Evolutionary conservation across 2,329 filamentous ascomycete species (phyloP), one percentile per base, ranked within the genome.

Genomic region (Exophiala oligosperma): DNA sequence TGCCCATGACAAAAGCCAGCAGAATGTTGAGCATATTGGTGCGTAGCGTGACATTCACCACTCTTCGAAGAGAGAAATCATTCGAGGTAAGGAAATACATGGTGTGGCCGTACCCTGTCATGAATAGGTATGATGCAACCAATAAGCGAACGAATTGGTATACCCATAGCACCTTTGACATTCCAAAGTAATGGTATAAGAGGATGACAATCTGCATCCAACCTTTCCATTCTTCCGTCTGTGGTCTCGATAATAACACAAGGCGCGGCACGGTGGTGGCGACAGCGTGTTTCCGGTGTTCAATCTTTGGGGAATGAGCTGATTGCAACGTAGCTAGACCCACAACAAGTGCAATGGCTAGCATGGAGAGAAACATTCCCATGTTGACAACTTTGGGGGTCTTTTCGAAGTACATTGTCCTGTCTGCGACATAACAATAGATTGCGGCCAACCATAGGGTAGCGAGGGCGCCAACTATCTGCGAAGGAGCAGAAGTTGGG

Each of bases 201-300:
- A 86, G 71, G 44, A 83, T 73, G 17, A 79, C 70, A 12, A 77
- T 75, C 62, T 87, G 84, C 81, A 88, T 84, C 77, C 83, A 81
- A 1, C 86, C 86, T 71, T 87, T 88, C 79, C 84, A 86, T 68
- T 88, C 86, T 60, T 87, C 79, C 0, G 81, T 83, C 63, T 87
- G 82, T 47, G 80, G 75, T 51, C 84, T 76, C 0, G 80, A 76
- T 4, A 87, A 71, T 53, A 82, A 79, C 40, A 35, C 11, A 11
- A 2, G 7, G 8, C 6, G 32, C 4, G 32, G 32, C 7, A 35
- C 32, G 11, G 6, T 35, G 32, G 9, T 35, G 6, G 4, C 32
- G 6, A 9, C 4, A 9, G 6, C 11, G 32, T 6, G 8, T 35
- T 35, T 2, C 9, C 7, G 32, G 9, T 37, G 21, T 46, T 38